phyloP scores from a whole-genome alignment of 1,284 basidiomycete species.

The Ceratobasidium sp. region DNA sequence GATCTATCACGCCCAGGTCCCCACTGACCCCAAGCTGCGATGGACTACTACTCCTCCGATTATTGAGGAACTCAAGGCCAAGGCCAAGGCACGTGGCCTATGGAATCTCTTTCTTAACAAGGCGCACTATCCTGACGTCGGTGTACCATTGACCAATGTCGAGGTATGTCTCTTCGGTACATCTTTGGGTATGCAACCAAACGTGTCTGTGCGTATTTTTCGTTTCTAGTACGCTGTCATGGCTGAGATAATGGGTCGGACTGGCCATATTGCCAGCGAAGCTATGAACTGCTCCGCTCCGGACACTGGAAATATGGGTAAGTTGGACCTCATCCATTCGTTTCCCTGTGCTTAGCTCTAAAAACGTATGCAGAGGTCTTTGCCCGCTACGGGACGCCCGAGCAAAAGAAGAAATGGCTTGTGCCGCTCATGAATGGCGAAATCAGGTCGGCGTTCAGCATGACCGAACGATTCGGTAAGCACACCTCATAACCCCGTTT shows the following conservation, averaged over 20 bases:
- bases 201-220: not conserved
- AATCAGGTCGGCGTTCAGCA: slow-evolving; percentile 90
- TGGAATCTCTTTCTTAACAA: slow-evolving; percentile 99
- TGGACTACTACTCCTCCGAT: slow-evolving; percentile 87
- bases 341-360: slow-evolving; percentile 23
- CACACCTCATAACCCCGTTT: slow-evolving; percentile 37
- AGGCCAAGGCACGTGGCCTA: slow-evolving; percentile 84
- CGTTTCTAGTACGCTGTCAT: slow-evolving; percentile 84
- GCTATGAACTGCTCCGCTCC: slow-evolving; percentile 91
- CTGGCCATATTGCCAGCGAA: slow-evolving; percentile 80
- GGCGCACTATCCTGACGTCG: slow-evolving; percentile 85
- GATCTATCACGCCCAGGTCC: slow-evolving; percentile 82
- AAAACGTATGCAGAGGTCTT: slow-evolving; percentile 75
- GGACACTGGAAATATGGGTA: slow-evolving; percentile 95
- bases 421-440: slow-evolving; percentile 86
- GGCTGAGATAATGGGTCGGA: slow-evolving; percentile 91
- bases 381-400: slow-evolving; percentile 86
- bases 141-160: slow-evolving; percentile 88
- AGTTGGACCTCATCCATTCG: slow-evolving; percentile 43
- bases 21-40: slow-evolving; percentile 72
- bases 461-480: slow-evolving; percentile 90
- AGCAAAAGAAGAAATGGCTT: slow-evolving; percentile 92
- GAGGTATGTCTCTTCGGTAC: slow-evolving; percentile 62
- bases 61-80: slow-evolving; percentile 83
- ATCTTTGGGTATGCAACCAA: too few relatives aligned